Conservation (phyloP, 2,329 filamentous ascomycete genomes). For the Fusarium duplospermum region DNA sequence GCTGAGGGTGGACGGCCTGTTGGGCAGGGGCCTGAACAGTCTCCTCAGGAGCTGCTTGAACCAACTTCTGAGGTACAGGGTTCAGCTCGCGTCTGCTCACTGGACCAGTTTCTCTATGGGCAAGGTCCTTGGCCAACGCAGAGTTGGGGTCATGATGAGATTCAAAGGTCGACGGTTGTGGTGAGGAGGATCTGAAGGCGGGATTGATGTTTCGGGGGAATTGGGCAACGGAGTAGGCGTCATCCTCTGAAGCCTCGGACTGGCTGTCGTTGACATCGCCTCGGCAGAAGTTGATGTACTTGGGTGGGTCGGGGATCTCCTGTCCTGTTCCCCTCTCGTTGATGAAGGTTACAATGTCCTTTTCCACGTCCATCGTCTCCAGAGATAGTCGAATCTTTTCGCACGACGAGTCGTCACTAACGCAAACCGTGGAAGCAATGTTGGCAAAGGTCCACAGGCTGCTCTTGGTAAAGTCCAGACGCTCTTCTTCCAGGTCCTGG, state of each 20-base stretch:
- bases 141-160: slow-evolving; percentile 91
- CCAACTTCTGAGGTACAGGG: slow-evolving; percentile 62
- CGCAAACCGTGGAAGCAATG: slow-evolving; percentile 95
- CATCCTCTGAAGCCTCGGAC: slow-evolving; percentile 87
- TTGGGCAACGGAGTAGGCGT: slow-evolving; percentile 92
- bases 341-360: slow-evolving; percentile 92
- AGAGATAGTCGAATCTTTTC: slow-evolving; percentile 95
- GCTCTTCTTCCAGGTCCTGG: slow-evolving; percentile 97
- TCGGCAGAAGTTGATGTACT: slow-evolving; percentile 98
- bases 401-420: slow-evolving; percentile 95
- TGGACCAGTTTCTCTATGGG: slow-evolving; percentile 63
- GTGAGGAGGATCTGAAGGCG: slow-evolving; percentile 93
- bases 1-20: slow-evolving; percentile 5
- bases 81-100: slow-evolving; percentile 63
- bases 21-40: slow-evolving; percentile 32
- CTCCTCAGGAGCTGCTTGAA: slow-evolving; percentile 34
- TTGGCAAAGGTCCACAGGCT: slow-evolving; percentile 99
- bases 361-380: slow-evolving; percentile 96
- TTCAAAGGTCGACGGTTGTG: slow-evolving; percentile 91
- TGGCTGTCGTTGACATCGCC: slow-evolving; percentile 84
- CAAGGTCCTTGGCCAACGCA: slow-evolving; percentile 76
- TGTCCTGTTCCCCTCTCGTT: slow-evolving; percentile 90
- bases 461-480: slow-evolving; percentile 96
- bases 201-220: slow-evolving; percentile 97
- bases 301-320: slow-evolving; percentile 96